Percentiles rank a stretch among this genome's conserved stretches.
phyloP scores from a whole-genome alignment of 495 filamentous ascomycete species.

The Penicillium soppii region DNA sequence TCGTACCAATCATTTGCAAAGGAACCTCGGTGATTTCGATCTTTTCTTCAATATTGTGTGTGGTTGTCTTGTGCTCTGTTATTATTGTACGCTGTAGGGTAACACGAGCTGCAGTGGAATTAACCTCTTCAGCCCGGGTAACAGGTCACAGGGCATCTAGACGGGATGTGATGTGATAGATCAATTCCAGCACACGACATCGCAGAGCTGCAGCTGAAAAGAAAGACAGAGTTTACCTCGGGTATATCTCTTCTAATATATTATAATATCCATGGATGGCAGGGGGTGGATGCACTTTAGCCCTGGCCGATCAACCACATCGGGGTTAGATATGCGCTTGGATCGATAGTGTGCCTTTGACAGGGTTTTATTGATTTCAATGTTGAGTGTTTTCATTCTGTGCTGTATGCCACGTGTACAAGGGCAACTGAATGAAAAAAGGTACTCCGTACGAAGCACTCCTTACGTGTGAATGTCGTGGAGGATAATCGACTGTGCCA shows the following conservation, averaged over 20 bases:
- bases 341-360: conserved; percentile 2
- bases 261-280: no score
- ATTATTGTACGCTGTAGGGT: background rate
- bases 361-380: background rate
- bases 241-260: no score
- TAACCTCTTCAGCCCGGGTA: background rate
- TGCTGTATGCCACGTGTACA: conserved; percentile 8
- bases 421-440: no score
- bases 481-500: background rate
- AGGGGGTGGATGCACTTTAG: background rate
- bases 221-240: background rate
- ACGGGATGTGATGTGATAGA: background rate
- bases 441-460: no score
- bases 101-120: background rate
- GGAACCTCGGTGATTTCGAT: no score
- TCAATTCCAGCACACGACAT: background rate
- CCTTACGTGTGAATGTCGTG: background rate
- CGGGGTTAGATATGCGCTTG: background rate
- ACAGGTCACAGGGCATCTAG: no score
- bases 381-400: background rate
- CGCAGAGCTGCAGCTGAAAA: no score
- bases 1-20: background rate
- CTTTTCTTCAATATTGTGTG: no score
- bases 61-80: no score
- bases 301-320: background rate